These are phyloP conservation scores for Ciborinia camelliae DNA, from an alignment of 2,329 filamentous ascomycete species.

Conservation along the genomic window DNA sequence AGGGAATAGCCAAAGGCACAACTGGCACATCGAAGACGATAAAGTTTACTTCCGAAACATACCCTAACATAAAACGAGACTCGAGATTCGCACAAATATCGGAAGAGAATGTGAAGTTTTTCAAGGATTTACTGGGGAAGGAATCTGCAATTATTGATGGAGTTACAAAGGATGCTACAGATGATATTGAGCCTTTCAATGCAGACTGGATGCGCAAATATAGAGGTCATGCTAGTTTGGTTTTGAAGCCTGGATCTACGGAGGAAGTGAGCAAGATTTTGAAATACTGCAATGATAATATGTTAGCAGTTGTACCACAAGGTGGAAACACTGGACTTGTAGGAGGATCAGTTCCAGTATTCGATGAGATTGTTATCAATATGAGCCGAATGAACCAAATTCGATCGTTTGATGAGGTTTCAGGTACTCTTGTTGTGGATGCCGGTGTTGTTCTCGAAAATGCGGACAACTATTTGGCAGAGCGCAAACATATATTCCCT, in stretches of 20 bases:
- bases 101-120: conserved; percentile 74
- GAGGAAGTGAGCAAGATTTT: conserved; percentile 88
- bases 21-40: conserved; percentile 44
- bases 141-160: conserved; percentile 82
- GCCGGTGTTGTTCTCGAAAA: conserved; percentile 88
- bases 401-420: conserved; percentile 87
- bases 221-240: conserved; percentile 80
- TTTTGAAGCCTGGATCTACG: conserved; percentile 79
- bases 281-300: conserved; percentile 91
- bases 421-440: conserved; percentile 84
- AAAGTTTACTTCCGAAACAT: conserved; percentile 81
- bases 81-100: conserved; percentile 70
- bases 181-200: conserved; percentile 90
- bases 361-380: conserved; percentile 96
- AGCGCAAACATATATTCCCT: conserved; percentile 86
- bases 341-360: conserved; percentile 92
- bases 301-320: conserved; percentile 91
- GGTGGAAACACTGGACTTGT: conserved; percentile 96
- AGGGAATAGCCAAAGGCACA: conserved; percentile 32
- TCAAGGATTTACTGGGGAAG: conserved; percentile 75
- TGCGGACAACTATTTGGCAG: conserved; percentile 79
- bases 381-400: conserved; percentile 88
- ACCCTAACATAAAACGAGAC: conserved; percentile 79
- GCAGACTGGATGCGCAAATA: conserved; percentile 99
- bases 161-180: conserved; percentile 66